Evolutionary conservation across 805 yeast species (phyloP), one percentile per base, ranked within the genome.

Genomic region (Candida stauntonica): DNA sequence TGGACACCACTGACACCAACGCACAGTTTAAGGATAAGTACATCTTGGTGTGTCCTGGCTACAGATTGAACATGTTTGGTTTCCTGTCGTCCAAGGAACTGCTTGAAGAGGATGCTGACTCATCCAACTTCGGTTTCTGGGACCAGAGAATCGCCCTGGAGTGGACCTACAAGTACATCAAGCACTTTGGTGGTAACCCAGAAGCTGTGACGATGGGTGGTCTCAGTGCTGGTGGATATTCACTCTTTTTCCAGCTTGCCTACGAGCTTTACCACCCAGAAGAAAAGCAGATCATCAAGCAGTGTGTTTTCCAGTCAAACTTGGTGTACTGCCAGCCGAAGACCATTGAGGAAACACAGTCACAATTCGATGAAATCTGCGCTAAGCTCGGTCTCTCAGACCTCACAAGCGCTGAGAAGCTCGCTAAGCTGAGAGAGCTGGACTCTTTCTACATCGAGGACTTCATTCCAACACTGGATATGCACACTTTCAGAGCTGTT

Each of bases 181-280:
- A 40, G 17, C 50, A 63, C 31, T 70, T 73, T 50, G 77, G 77
- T 15, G 78, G 77, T 21, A 67, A 73, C 48, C 58, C 67, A 0
- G 57, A 55, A 12, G 52, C 55, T 27, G 59, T 74, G 23, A 64
- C 76, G 0, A 54, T 70, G 23, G 62, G 67, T 26, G 79, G 79
- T 5, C 58, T 71, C 30, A 62, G 70, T 26, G 74, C 77, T 5
- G 79, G 79, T 6, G 61, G 68, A 13, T 61, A 64, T 38, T 62
- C 69, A 5, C 58, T 68, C 3, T 63, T 64, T 34, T 65, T 61
- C 46, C 73, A 68, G 47, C 38, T 67, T 21, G 65, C 66, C 1
- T 67, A 67, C 47, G 72, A 68, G 44, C 24, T 65, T 9, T 68
- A 68, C 44, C 63, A 68, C 39, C 67, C 68, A 8, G 60, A 63